These are phyloP conservation scores for Boletus patriciae DNA, from an alignment of 768 basidiomycete species.

Conservation along the genomic window DNA sequence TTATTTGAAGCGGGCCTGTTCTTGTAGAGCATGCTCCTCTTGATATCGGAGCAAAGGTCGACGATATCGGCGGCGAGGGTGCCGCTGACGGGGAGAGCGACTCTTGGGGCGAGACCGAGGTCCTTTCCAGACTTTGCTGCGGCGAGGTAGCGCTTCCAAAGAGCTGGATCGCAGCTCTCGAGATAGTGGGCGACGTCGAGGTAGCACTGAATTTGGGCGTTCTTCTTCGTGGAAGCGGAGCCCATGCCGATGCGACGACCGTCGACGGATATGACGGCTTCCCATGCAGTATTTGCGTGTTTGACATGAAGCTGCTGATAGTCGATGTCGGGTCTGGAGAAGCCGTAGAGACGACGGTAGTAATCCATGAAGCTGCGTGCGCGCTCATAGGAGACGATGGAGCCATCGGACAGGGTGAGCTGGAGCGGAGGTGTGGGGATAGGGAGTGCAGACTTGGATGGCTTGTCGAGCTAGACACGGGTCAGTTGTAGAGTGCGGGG, in stretches of 20 bases:
- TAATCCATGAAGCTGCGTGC: constrained; percentile 94
- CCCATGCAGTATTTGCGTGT: constrained; percentile 46
- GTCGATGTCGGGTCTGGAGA: constrained; percentile 69
- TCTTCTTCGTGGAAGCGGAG: constrained; percentile 64
- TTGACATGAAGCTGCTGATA: constrained; percentile 40
- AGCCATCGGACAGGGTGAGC: constrained; percentile 59
- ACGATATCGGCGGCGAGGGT: constrained; percentile 66
- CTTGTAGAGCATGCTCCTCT: constrained; percentile 59
- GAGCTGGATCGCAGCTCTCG: constrained; percentile 73
- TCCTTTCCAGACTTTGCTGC: constrained; percentile 65
- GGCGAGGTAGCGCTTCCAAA: constrained; percentile 73
- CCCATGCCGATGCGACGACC: constrained; percentile 84
- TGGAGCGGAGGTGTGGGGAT: constrained; percentile 11
- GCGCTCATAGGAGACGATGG: constrained; percentile 61
- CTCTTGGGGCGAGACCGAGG: constrained; percentile 68
- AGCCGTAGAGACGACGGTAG: constrained; percentile 80
- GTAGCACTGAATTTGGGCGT: constrained; percentile 68
- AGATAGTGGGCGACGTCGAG: constrained; percentile 88
- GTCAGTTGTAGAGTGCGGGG: background rate
- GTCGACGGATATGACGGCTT: constrained; percentile 73
- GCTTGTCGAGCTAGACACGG: constrained; percentile 28
- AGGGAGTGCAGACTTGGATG: constrained; percentile 19
- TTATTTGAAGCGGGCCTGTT: constrained; percentile 51
- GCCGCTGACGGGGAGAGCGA: constrained; percentile 64
- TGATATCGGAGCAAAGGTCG: constrained; percentile 68